A percentile compares a stretch with the other conserved stretches of the same genome.
Conservation (phyloP, 352 stramenopile genomes). For the Phytophthora multivora region DNA sequence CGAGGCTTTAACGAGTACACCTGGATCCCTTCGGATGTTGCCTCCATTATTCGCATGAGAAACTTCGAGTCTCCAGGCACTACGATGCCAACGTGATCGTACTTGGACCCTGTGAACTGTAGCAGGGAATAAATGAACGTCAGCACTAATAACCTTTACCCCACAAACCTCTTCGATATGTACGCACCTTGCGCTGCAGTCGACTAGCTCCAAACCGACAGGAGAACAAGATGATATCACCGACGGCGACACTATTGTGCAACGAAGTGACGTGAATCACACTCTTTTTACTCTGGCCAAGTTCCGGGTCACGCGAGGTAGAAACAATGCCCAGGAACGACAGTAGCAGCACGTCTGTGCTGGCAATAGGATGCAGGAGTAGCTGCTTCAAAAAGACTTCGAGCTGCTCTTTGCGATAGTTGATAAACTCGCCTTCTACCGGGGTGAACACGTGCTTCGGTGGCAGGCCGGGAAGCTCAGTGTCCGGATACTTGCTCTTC, state of each 20-base stretch:
- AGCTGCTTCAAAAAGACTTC: slow-evolving; percentile 69
- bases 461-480: slow-evolving; percentile 51
- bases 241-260: slow-evolving; percentile 67
- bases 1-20: slow-evolving; percentile 79
- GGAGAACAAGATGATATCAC: slow-evolving; percentile 85
- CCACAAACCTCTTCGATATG: neutral
- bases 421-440: slow-evolving; percentile 66
- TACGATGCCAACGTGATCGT: slow-evolving; percentile 85
- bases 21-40: slow-evolving; percentile 79
- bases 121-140: neutral
- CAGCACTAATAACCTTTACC: neutral
- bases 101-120: slow-evolving; percentile 77
- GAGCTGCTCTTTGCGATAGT: slow-evolving; percentile 61
- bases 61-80: slow-evolving; percentile 64
- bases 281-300: slow-evolving; percentile 61
- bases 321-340: slow-evolving; percentile 82
- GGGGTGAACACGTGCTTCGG: slow-evolving; percentile 75
- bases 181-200: slow-evolving; percentile 73
- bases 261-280: slow-evolving; percentile 80
- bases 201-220: slow-evolving; percentile 79
- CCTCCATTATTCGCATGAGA: slow-evolving; percentile 79
- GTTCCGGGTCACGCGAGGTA: slow-evolving; percentile 61
- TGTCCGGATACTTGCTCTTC: slow-evolving; percentile 44
- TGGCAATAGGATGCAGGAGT: slow-evolving; percentile 48
- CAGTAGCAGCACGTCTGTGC: slow-evolving; percentile 69